A percentile compares a stretch with the other conserved stretches of the same genome.
These are phyloP conservation scores for Fusarium redolens DNA, from an alignment of 2,329 filamentous ascomycete species.

Conservation along the genomic window DNA sequence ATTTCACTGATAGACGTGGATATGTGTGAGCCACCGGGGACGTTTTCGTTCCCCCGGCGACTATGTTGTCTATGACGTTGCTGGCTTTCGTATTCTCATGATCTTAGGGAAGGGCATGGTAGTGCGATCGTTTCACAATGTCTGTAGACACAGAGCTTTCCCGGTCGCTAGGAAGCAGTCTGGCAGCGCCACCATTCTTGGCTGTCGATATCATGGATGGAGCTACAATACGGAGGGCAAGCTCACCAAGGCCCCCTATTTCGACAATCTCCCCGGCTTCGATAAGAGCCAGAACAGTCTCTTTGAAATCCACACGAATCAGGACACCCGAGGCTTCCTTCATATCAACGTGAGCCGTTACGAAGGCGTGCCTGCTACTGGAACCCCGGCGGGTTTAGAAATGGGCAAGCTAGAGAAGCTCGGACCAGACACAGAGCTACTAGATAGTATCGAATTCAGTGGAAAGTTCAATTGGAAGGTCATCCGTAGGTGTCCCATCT, in stretches of 20 bases:
- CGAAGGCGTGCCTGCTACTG: background rate
- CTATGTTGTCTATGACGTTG: background rate
- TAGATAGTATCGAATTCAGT: background rate
- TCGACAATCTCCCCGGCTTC: background rate
- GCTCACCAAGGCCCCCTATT: background rate
- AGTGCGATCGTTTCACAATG: constrained; percentile 2
- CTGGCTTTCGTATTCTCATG: constrained; percentile 2
- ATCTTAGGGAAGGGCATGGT: background rate
- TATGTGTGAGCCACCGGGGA: background rate
- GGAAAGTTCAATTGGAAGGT: background rate
- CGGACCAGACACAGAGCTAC: rapidly evolving
- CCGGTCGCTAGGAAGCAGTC: background rate
- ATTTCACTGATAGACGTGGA: background rate
- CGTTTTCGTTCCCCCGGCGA: background rate
- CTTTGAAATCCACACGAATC: background rate
- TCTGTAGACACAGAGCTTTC: constrained; percentile 1
- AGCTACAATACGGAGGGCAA: background rate
- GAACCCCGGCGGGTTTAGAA: rapidly evolving
- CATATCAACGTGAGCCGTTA: background rate
- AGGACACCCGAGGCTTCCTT: background rate
- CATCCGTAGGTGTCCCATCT: rapidly evolving
- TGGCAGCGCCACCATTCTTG: background rate
- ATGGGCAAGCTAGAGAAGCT: rapidly evolving
- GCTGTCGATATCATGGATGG: constrained; percentile 10
- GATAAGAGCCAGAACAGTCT: background rate